These are phyloP conservation scores for Alternaria rosae DNA, from an alignment of 2,329 filamentous ascomycete species.

Conservation along the genomic window DNA sequence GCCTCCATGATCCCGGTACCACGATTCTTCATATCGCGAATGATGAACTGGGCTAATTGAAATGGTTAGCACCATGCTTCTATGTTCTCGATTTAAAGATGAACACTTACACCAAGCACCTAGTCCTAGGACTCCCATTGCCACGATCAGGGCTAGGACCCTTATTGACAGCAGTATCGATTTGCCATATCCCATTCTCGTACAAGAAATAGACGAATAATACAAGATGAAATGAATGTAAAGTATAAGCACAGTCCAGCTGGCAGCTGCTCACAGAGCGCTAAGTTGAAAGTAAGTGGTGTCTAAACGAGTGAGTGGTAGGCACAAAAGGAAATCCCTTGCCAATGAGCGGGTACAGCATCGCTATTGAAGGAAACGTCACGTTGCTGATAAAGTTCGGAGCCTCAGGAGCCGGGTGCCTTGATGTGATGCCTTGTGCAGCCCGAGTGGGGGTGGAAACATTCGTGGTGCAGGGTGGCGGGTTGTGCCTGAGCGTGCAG, in stretches of 20 bases:
- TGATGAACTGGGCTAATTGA: constrained; percentile 21
- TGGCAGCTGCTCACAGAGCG: constrained; percentile 39
- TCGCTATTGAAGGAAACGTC: constrained; percentile 14
- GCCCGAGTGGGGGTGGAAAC: constrained; percentile 12
- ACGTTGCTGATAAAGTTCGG: constrained; percentile 8
- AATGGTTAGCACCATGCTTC: not conserved
- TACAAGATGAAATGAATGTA: constrained; percentile 14
- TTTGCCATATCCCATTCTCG: constrained; percentile 28
- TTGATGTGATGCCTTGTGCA: constrained; percentile 8
- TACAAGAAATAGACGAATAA: not conserved
- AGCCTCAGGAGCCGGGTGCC: constrained; percentile 15
- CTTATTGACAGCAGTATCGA: constrained; percentile 27
- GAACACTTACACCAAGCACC: constrained; percentile 35
- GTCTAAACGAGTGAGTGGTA: constrained; percentile 14
- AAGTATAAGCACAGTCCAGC: constrained; percentile 30
- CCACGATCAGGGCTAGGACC: constrained; percentile 30
- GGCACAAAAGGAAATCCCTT: constrained; percentile 13
- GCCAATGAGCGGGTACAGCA: not conserved
- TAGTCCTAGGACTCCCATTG: constrained; percentile 30
- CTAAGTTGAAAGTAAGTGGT: constrained; percentile 21
- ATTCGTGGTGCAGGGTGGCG: constrained; percentile 13
- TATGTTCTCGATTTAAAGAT: not conserved
- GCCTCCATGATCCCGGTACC: constrained; percentile 24
- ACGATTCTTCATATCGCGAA: constrained; percentile 32
- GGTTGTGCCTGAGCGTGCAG: constrained; percentile 9